phyloP scores from a whole-genome alignment of 78 protist genomes.

The Dictyostelium purpureum region DNA sequence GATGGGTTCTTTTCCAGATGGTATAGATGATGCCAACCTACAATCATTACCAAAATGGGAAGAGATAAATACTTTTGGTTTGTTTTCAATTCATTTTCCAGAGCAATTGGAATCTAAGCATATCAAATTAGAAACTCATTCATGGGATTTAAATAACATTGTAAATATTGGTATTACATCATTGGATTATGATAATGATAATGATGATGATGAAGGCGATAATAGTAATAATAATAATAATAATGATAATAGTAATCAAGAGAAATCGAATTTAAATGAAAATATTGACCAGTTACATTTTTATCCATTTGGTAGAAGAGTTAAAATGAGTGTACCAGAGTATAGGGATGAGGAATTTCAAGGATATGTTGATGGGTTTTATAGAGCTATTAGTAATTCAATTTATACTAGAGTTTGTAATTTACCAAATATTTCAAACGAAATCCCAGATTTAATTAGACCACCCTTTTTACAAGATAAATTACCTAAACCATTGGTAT shows the following conservation, averaged over 20 bases:
- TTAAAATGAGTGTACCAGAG: background rate
- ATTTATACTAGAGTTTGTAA: background rate
- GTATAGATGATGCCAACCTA: conserved; percentile 17
- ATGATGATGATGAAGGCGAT: conserved; percentile 13
- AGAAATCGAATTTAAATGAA: background rate
- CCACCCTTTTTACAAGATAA: background rate
- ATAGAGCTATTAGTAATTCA: background rate
- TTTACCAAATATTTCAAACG: background rate
- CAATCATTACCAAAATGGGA: conserved; percentile 30
- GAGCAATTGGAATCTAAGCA: background rate
- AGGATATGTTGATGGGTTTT: conserved; percentile 24
- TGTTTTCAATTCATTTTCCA: conserved; percentile 60
- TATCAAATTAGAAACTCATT: conserved; percentile 16
- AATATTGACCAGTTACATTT: conserved; percentile 54
- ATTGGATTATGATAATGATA: conserved; percentile 30
- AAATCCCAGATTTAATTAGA: conserved; percentile 20
- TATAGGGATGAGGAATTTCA: background rate
- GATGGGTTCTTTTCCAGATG: conserved; percentile 60
- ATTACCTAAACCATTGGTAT: conserved; percentile 23
- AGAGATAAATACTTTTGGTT: conserved; percentile 65
- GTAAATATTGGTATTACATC: conserved; percentile 38
- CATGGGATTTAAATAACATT: conserved; percentile 18
- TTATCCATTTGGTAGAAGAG: conserved; percentile 76
- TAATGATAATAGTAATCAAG: background rate
- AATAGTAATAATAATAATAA: background rate